A percentile compares a stretch with the other conserved stretches of the same genome.
These are phyloP conservation scores for Suillus sp. DNA, from an alignment of 768 basidiomycete species.

Conservation along the genomic window DNA sequence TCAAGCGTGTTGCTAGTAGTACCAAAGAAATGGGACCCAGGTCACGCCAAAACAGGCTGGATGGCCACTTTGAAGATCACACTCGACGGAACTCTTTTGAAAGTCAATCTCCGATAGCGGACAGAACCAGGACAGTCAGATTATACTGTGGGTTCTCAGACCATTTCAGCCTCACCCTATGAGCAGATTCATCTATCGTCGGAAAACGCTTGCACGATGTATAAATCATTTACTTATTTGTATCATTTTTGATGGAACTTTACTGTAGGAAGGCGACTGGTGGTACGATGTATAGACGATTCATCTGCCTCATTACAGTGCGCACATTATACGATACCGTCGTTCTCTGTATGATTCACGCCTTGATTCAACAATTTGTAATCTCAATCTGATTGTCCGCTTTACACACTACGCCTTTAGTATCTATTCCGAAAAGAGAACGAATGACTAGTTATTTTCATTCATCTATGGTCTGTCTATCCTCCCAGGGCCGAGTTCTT, in stretches of 20 bases:
- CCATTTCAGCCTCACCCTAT: too few relatives aligned
- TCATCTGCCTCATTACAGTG: background rate
- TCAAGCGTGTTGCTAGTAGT: too few relatives aligned
- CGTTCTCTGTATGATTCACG: background rate
- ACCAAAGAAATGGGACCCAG: too few relatives aligned
- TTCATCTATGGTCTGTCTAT: background rate
- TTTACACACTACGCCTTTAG: background rate
- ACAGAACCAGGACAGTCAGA: background rate
- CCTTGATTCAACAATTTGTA: background rate
- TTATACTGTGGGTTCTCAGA: too few relatives aligned
- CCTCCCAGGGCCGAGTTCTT: background rate
- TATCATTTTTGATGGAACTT: too few relatives aligned
- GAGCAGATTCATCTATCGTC: background rate
- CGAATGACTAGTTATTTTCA: background rate
- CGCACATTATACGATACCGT: too few relatives aligned
- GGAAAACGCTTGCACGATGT: background rate
- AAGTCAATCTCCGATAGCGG: background rate
- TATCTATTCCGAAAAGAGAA: background rate
- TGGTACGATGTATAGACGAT: background rate
- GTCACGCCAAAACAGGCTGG: too few relatives aligned
- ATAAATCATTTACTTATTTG: background rate
- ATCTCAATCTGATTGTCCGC: background rate
- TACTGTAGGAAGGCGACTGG: background rate
- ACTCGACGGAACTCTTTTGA: too few relatives aligned
- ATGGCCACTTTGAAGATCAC: too few relatives aligned